A percentile compares a stretch with the other conserved stretches of the same genome.
These are phyloP conservation scores for Evernia prunastri DNA, from an alignment of 495 filamentous ascomycete genomes.

Conservation along the genomic window DNA sequence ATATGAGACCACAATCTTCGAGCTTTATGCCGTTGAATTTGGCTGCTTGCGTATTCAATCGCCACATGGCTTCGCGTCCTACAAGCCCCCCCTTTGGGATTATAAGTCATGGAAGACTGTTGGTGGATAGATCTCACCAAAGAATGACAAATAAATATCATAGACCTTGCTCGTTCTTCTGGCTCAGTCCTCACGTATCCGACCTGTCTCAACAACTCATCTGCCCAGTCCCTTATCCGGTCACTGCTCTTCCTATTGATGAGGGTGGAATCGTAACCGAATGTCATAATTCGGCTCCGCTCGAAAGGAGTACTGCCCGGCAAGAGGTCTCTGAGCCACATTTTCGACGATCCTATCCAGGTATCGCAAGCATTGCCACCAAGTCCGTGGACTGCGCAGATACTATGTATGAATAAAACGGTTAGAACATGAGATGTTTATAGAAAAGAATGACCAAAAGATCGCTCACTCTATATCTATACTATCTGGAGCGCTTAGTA, in stretches of 20 bases:
- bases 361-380: neutral
- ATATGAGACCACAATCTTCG: neutral
- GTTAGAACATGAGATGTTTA: too few relatives aligned
- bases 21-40: neutral
- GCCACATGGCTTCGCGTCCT: neutral
- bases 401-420: too few relatives aligned
- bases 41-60: neutral
- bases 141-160: neutral
- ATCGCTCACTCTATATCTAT: too few relatives aligned
- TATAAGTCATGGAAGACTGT: neutral
- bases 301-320: neutral
- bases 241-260: neutral
- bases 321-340: neutral
- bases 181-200: neutral
- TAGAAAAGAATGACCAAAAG: too few relatives aligned
- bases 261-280: neutral
- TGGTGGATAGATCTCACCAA: neutral
- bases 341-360: constrained; percentile 23
- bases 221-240: neutral
- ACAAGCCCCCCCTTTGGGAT: neutral
- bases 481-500: too few relatives aligned
- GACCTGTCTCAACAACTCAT: neutral
- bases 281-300: neutral
- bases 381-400: neutral
- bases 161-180: neutral